Percentiles rank a stretch among this genome's conserved stretches.
Conservation (phyloP, 2,329 filamentous ascomycete species). For the Aspergillus viridinutans region DNA sequence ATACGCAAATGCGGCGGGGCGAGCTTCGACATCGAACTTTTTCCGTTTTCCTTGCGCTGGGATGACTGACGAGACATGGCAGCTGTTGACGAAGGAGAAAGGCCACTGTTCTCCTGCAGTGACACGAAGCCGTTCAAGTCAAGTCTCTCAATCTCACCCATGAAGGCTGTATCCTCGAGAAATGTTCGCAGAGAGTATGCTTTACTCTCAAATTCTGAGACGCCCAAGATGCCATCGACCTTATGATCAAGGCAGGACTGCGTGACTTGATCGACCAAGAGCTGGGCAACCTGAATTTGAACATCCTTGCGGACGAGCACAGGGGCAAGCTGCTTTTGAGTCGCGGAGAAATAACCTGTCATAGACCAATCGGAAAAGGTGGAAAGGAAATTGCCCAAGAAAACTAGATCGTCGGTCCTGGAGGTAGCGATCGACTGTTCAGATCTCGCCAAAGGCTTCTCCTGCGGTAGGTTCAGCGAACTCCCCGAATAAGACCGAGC, state of each 20-base stretch:
- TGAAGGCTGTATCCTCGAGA: conserved; percentile 25
- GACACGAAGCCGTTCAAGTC: conserved; percentile 36
- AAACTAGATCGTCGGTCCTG: conserved; percentile 30
- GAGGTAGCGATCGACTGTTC: conserved; percentile 16
- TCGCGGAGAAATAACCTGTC: conserved; percentile 36
- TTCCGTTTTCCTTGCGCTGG: conserved; percentile 24
- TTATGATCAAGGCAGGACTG: conserved; percentile 42
- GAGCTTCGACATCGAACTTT: conserved; percentile 41
- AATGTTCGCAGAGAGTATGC: conserved; percentile 18
- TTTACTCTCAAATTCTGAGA: conserved; percentile 27
- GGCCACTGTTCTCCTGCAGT: conserved; percentile 25
- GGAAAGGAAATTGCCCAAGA: conserved; percentile 37
- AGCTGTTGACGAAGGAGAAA: conserved; percentile 10
- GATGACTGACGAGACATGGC: conserved; percentile 16
- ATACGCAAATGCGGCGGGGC: conserved; percentile 51
- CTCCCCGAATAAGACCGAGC: conserved; percentile 28
- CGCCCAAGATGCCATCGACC: conserved; percentile 22
- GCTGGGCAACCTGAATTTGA: conserved; percentile 37
- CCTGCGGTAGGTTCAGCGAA: conserved; percentile 27
- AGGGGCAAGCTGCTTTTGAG: conserved; percentile 28
- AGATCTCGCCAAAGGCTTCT: conserved; percentile 17
- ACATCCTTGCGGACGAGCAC: conserved; percentile 32
- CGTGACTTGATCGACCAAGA: conserved; percentile 41
- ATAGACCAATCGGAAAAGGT: conserved; percentile 39
- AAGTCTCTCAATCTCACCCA: conserved; percentile 29